Evolutionary conservation across 2,329 filamentous ascomycete genomes (phyloP), one percentile per base, ranked within the genome.

Genomic region (Fusarium nurragi): DNA sequence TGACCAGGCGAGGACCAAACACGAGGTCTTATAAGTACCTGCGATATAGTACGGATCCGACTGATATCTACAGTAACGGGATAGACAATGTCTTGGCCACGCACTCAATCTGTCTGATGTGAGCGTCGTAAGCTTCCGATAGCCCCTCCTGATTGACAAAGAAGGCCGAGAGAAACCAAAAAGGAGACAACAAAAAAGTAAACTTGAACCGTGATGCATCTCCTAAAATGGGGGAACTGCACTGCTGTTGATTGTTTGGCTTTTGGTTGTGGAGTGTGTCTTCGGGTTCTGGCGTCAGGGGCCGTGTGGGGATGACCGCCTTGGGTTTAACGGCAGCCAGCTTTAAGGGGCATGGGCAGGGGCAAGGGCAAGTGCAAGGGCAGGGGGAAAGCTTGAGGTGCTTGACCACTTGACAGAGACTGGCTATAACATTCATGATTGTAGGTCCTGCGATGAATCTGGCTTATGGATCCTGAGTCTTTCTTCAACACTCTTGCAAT

Each of bases 241-340:
- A 10, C 32, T 34, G n/a, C 9, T 16, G 28, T 32, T 32, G 28
- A 32, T 32, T 32, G 28, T 32, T 16, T 14, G 12, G 14, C n/a
- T n/a, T 8, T 26, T 60, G 50, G 48, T 26, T 53, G 56, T 62
- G 51, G 67, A 64, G 53, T 64, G 45, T 60, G 44, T 43, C 43
- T 46, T 54, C 34, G 54, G 54, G 65, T 45, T 60, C 36, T 51
- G 67, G 64, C 50, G 54, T 67, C 54, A 70, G 67, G 68, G 65
- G 67, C 25, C 41, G 36, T 64, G 50, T 59, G 53, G 62, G 68
- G 68, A 49, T 49, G 64, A 32, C 56, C 34, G 52, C 16, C 41
- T 36, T 38, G 43, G 38, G 55, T 21, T 46, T 59, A 62, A 52
- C 50, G 57, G 51, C 13, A 25, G 34, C 34, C 43, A 38, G 43